Conservation (phyloP, 768 basidiomycete genomes). For the Calocybe gangraenosa region DNA sequence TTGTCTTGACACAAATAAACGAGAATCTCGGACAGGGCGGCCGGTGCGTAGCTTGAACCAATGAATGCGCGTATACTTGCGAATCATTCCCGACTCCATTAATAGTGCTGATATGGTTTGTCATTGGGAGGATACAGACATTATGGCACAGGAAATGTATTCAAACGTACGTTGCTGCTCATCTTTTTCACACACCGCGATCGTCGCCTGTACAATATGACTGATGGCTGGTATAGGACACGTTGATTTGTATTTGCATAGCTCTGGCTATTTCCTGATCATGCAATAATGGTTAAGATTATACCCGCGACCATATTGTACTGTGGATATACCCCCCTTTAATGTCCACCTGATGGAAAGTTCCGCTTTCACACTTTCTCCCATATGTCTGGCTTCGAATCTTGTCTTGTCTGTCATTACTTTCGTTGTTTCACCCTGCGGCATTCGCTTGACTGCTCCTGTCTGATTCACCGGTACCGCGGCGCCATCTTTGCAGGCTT, state of each 20-base stretch:
- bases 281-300: conserved; percentile 9
- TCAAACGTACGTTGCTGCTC: conserved; percentile 54
- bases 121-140: conserved; percentile 87
- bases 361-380: conserved; percentile 10
- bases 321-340: conserved; percentile 22
- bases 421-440: conserved; percentile 6
- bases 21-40: conserved; percentile 85
- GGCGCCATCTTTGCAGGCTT: conserved; percentile 21
- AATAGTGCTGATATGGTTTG: conserved; percentile 74
- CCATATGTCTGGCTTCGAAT: background rate
- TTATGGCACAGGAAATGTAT: conserved; percentile 74
- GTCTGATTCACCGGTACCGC: conserved; percentile 26
- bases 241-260: conserved; percentile 47
- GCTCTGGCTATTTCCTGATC: conserved; percentile 41
- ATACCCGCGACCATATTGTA: conserved; percentile 18
- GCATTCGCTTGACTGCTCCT: conserved; percentile 17
- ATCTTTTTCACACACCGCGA: conserved; percentile 8
- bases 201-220: conserved; percentile 4
- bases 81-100: conserved; percentile 8
- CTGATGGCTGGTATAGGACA: conserved; percentile 49
- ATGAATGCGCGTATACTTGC: background rate
- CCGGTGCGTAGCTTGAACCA: conserved; percentile 45
- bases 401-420: conserved; percentile 1
- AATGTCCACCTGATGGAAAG: conserved; percentile 18
- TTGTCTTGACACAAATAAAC: conserved; percentile 80